These are phyloP conservation scores for Gloeostereum incarnatum DNA, from an alignment of 768 basidiomycete genomes.

Conservation along the genomic window DNA sequence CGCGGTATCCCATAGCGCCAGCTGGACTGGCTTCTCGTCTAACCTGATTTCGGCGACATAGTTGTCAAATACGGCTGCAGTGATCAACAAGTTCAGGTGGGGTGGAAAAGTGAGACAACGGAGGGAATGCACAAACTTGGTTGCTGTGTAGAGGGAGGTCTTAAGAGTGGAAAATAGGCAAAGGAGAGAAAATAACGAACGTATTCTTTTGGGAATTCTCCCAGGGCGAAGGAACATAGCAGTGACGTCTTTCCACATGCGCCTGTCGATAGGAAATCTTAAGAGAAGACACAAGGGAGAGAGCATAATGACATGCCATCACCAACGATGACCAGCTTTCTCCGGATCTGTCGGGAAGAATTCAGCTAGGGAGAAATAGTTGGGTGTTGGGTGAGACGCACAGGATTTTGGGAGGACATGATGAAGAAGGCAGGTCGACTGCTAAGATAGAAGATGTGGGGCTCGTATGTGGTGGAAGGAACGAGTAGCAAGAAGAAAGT, in stretches of 20 bases:
- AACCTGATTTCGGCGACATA: constrained; percentile 97
- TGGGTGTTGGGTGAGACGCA: constrained; percentile 22
- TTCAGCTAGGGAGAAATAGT: constrained; percentile 5
- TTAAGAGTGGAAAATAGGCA: constrained; percentile 6
- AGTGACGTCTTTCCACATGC: constrained; percentile 96
- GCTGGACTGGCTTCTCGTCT: constrained; percentile 94
- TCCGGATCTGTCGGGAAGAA: constrained; percentile 55
- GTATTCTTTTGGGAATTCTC: constrained; percentile 95
- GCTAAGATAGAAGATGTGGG: too few relatives aligned
- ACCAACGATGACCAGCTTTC: constrained; percentile 95
- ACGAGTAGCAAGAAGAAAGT: constrained; percentile 12
- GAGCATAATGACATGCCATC: constrained; percentile 57
- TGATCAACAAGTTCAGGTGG: constrained; percentile 11
- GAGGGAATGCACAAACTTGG: constrained; percentile 35
- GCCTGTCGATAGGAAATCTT: constrained; percentile 32
- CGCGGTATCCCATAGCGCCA: constrained; percentile 99
- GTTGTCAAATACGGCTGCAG: constrained; percentile 90
- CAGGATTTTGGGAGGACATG: constrained; percentile 45
- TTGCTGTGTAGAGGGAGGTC: constrained; percentile 29
- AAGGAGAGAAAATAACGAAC: constrained; percentile 36
- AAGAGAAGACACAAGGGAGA: constrained; percentile 12
- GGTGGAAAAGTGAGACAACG: constrained; percentile 8
- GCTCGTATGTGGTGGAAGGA: too few relatives aligned
- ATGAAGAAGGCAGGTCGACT: constrained; percentile 6
- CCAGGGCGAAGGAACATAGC: constrained; percentile 84